Percentiles rank a stretch among this genome's conserved stretches.
Conservation (phyloP, 305 asterid genomes). For the Nicotiana rustica region DNA sequence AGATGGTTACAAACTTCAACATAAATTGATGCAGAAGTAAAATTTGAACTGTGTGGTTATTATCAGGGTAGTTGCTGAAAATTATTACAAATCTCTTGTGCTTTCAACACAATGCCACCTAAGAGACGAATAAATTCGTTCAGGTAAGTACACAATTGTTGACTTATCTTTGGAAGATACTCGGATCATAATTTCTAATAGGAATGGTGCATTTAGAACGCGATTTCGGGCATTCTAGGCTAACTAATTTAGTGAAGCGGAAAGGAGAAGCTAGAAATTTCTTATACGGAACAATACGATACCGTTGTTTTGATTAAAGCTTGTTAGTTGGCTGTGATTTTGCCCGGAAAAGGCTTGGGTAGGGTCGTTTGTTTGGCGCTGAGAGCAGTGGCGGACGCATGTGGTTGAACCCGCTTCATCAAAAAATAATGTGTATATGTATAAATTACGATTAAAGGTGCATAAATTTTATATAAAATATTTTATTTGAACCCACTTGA, state of each 20-base stretch:
- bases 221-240: background rate
- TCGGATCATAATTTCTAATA: conserved; percentile 7
- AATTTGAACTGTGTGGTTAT: background rate
- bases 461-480: no score
- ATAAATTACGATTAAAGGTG: no score
- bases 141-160: conserved; percentile 16
- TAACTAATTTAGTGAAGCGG: background rate
- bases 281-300: background rate
- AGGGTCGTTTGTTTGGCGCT: background rate
- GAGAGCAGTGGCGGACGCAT: background rate
- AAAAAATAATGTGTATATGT: no score
- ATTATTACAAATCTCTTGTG: conserved; percentile 15
- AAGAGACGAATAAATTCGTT: conserved; percentile 25
- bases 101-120: conserved; percentile 8
- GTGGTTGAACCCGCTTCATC: no score
- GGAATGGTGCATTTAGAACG: background rate
- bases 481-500: no score
- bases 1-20: no score
- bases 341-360: conserved; percentile 2
- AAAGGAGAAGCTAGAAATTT: conserved; percentile 1
- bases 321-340: background rate
- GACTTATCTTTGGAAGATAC: conserved; percentile 12
- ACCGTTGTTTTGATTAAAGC: background rate
- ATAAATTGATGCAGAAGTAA: background rate
- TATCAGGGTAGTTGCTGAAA: conserved; percentile 2